Base-by-base conservation (phyloP, 139 green algal genomes). In the Chlorella sp. region DNA sequence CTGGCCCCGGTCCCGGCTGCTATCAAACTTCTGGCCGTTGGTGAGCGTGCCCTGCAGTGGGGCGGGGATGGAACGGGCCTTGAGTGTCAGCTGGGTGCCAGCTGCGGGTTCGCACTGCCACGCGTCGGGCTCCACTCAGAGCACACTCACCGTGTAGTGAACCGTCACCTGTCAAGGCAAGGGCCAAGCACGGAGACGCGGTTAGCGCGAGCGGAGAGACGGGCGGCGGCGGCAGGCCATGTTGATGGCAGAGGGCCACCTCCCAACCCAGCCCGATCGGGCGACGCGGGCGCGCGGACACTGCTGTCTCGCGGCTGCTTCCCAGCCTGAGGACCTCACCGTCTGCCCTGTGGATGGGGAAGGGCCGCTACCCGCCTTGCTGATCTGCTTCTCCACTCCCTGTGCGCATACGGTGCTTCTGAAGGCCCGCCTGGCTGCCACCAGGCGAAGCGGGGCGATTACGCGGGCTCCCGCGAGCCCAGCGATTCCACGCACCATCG, bases 11-110 rank as follows among this genome's bases (percentile, higher is more conserved):
- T 93, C 86, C 12, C 77, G 80, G 36, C 41, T 80, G 35, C 72
- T 79, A 71, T 97, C 92, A 70, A 97, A 97, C 83, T 95, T 91
- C 40, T 77, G 85, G 46, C 92, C 92, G 67, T 95, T 67, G 12
- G 83, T 71, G 53, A 85, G 73, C 33, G 73, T 85, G 46, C 77
- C 56, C 53, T 51, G 31, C 25, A 43, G 51, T 17, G 66, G 17
- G 66, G 17, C 27, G 29, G 15, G n/a, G 50, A 11, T 11, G 50
- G 33, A 11, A 15, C 59, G 27, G 29, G 41, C n/a, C 59, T 45
- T 45, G 31, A 42, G 15, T 56, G 48, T 66, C 9, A 43, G 31
- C 55, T 33, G 21, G 23, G 27, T 8, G 14, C 21, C 14, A 12
- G 55, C 55, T 62, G 21, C 11, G 8, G 11, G 14, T 21, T 25